A percentile compares a stretch with the other conserved stretches of the same genome.
Conservation (phyloP, 345 rosid genomes). For the rapeseed (Brassica napus) region DNA sequence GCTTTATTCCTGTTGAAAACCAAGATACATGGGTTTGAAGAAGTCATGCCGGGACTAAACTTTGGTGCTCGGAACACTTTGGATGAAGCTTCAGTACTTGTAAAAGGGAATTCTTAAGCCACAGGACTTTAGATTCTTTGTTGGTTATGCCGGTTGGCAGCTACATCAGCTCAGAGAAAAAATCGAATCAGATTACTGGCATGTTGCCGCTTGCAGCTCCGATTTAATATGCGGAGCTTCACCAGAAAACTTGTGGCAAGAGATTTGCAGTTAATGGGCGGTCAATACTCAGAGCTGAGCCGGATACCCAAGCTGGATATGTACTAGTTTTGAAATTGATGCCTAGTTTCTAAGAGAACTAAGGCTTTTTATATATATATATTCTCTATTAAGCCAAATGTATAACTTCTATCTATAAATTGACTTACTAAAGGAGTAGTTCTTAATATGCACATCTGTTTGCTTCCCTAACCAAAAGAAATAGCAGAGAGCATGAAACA, state of each 20-base stretch:
- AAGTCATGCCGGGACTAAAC: slow-evolving; percentile 74
- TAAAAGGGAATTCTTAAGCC: slow-evolving; percentile 75
- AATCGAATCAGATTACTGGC: slow-evolving; percentile 78
- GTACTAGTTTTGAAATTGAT: slow-evolving; percentile 32
- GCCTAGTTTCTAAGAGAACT: slow-evolving; percentile 11
- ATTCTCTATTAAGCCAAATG: slow-evolving; percentile 48
- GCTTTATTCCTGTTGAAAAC: slow-evolving; percentile 19
- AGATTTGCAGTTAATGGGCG: slow-evolving; percentile 93
- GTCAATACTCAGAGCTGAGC: slow-evolving; percentile 82
- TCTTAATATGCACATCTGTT: slow-evolving; percentile 32
- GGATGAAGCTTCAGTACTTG: slow-evolving; percentile 77
- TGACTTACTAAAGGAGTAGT: slow-evolving; percentile 23
- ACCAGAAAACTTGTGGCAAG: slow-evolving; percentile 76
- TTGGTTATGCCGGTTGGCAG: slow-evolving; percentile 92
- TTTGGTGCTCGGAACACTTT: slow-evolving; percentile 78
- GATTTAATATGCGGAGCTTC: slow-evolving; percentile 61
- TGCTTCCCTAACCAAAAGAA: slow-evolving; percentile 38
- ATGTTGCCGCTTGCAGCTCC: slow-evolving; percentile 81
- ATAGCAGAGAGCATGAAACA: slow-evolving; percentile 26
- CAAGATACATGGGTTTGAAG: slow-evolving; percentile 67
- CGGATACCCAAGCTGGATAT: slow-evolving; percentile 80
- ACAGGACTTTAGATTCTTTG: slow-evolving; percentile 82
- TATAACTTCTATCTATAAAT: slow-evolving; percentile 40
- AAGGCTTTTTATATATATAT: slow-evolving; percentile 17
- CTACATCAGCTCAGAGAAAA: slow-evolving; percentile 85